Evolutionary conservation across 2,329 filamentous ascomycete genomes (phyloP).

Genomic region (Fusarium newnesense): DNA sequence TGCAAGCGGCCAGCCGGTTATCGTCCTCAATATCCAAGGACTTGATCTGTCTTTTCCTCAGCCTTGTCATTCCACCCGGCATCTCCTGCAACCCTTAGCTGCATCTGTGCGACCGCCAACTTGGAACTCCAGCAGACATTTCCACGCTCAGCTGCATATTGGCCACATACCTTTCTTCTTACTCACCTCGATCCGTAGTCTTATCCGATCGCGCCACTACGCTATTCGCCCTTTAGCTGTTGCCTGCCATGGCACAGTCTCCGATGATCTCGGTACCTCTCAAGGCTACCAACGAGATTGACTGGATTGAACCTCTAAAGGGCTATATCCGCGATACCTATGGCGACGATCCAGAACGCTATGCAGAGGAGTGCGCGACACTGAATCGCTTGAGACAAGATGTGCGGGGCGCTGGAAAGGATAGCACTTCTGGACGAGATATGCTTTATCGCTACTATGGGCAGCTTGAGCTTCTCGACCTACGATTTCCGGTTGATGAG

Average conservation of each 20-base stretch:
- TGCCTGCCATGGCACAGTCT: constrained; percentile 76
- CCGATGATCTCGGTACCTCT: constrained; percentile 96
- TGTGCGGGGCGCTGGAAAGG: constrained; percentile 96
- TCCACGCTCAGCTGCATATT: constrained; percentile 33
- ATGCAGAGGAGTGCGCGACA: constrained; percentile 93
- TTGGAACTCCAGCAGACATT: constrained; percentile 17
- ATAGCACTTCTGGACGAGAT: constrained; percentile 92
- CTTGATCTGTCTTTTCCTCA: constrained; percentile 19
- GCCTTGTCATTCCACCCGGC: constrained; percentile 12
- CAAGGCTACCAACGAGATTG: constrained; percentile 96
- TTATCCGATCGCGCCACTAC: constrained; percentile 6
- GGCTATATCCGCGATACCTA: constrained; percentile 93
- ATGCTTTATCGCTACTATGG: constrained; percentile 97
- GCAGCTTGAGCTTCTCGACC: constrained; percentile 91
- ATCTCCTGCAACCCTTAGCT: constrained; percentile 20
- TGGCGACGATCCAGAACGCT: constrained; percentile 95
- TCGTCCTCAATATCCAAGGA: constrained; percentile 21
- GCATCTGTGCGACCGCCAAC: constrained; percentile 28
- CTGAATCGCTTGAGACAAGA: constrained; percentile 96
- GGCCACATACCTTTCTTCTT: constrained; percentile 17
- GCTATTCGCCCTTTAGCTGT: constrained; percentile 3
- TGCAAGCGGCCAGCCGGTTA: constrained; percentile 42
- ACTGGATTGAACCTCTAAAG: constrained; percentile 95
- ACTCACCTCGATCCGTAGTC: constrained; percentile 27
- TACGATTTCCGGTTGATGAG: constrained; percentile 97